These are phyloP conservation scores for Tetrapisispora nanseiensis DNA, from an alignment of 805 yeast genomes.

Conservation along the genomic window DNA sequence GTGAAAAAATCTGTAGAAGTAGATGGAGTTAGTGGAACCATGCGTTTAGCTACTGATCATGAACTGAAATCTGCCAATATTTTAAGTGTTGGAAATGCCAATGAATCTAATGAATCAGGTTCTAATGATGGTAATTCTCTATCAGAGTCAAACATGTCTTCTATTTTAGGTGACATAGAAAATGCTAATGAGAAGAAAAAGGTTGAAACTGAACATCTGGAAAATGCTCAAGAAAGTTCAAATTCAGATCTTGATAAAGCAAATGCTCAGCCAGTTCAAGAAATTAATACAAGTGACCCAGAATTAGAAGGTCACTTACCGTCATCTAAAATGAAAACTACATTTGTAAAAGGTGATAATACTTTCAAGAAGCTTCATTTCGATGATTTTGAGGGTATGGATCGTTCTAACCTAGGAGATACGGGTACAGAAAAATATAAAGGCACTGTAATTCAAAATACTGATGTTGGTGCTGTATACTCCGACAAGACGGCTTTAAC, in stretches of 20 bases:
- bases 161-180: background rate
- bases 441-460: constrained; percentile 13
- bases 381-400: constrained; percentile 13
- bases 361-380: constrained; percentile 19
- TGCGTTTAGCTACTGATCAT: constrained; percentile 23
- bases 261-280: background rate
- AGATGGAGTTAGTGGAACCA: constrained; percentile 19
- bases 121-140: constrained; percentile 1
- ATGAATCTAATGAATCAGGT: constrained; percentile 5
- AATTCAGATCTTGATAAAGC: background rate
- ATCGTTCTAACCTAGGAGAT: constrained; percentile 1
- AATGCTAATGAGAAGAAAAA: background rate
- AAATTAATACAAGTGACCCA: background rate
- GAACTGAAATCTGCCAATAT: constrained; percentile 25
- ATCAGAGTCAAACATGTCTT: constrained; percentile 1
- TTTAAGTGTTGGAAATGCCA: constrained; percentile 9
- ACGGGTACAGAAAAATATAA: constrained; percentile 3
- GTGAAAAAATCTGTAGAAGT: constrained; percentile 17
- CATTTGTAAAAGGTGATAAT: constrained; percentile 24
- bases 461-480: constrained; percentile 21
- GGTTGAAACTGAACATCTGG: background rate
- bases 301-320: background rate
- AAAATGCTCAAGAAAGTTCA: background rate
- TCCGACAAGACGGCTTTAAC: constrained; percentile 18
- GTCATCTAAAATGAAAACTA: constrained; percentile 24